These are phyloP conservation scores for Tylopilus cervinicoccineus DNA, from an alignment of 768 basidiomycete species.

Conservation along the genomic window DNA sequence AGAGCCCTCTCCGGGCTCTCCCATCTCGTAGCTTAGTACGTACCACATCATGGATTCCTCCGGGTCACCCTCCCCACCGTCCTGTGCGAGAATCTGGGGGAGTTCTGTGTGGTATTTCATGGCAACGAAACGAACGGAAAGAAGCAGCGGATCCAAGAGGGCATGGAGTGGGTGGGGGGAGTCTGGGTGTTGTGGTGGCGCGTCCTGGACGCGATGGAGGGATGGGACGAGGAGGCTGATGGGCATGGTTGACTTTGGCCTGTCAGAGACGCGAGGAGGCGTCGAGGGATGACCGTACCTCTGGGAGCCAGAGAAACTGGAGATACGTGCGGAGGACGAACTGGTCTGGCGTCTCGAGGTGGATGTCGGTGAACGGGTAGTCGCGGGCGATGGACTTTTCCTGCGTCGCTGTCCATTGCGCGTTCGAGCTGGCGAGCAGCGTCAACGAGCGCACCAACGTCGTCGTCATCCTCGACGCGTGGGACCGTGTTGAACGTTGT, in stretches of 20 bases:
- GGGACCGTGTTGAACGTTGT: too few species aligned
- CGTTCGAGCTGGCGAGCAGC: conserved; percentile 23
- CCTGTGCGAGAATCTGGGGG: conserved; percentile 52
- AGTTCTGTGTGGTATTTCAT: conserved; percentile 68
- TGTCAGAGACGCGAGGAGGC: conserved; percentile 11
- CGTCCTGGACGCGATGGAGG: conserved; percentile 45
- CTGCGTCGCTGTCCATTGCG: conserved; percentile 54
- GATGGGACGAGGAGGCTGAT: conserved; percentile 53
- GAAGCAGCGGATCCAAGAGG: conserved; percentile 57
- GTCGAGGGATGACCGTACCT: conserved; percentile 39
- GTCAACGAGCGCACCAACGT: conserved; percentile 15
- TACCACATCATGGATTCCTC: conserved; percentile 82
- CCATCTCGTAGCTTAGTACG: conserved; percentile 53
- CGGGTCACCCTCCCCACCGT: conserved; percentile 56
- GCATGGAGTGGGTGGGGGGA: conserved; percentile 54
- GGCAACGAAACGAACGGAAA: conserved; percentile 49
- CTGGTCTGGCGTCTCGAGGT: conserved; percentile 48
- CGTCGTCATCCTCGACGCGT: conserved; percentile 11
- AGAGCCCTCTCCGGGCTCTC: conserved; percentile 30
- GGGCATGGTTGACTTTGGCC: conserved; percentile 65
- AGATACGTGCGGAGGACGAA: conserved; percentile 63
- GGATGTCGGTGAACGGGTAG: conserved; percentile 46
- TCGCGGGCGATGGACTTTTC: conserved; percentile 55
- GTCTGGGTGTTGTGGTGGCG: conserved; percentile 26
- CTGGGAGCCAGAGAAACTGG: conserved; percentile 76